A percentile compares a stretch with the other conserved stretches of the same genome.
Evolutionary conservation across 106 monocot species (phyloP).

Genomic region (Dendrobium catenatum): DNA sequence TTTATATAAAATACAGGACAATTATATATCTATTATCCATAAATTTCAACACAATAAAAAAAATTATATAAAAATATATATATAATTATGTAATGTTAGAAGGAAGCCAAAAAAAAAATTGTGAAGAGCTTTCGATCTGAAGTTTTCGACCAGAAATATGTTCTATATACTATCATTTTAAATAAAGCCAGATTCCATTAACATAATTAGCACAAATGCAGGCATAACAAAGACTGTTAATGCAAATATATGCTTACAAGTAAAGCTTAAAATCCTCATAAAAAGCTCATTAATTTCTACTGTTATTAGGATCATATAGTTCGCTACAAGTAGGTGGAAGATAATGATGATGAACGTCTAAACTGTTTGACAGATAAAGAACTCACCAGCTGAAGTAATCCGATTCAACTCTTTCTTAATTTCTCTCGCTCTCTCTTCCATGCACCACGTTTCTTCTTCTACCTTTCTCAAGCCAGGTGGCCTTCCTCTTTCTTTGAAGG

Average conservation of each 20-base stretch:
- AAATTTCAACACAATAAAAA: not conserved
- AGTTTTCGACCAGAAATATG: no score
- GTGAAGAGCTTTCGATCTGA: not conserved
- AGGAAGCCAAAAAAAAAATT: not conserved
- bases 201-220: not conserved
- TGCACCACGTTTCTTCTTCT: no score
- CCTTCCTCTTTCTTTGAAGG: no score
- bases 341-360: not conserved
- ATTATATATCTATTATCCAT: not conserved
- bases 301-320: not conserved
- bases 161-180: no score
- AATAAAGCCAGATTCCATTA: not conserved
- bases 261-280: not conserved
- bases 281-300: not conserved
- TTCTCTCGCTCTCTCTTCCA: no score
- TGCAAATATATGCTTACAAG: not conserved
- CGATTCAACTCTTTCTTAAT: no score
- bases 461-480: no score
- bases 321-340: not conserved
- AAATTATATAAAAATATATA: no score
- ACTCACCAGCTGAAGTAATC: not conserved
- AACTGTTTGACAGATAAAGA: not conserved
- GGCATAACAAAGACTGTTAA: not conserved
- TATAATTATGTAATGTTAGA: no score
- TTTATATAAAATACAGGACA: no score